Base-by-base conservation (phyloP, 805 yeast genomes). In the Suhomyces kilbournensis region DNA sequence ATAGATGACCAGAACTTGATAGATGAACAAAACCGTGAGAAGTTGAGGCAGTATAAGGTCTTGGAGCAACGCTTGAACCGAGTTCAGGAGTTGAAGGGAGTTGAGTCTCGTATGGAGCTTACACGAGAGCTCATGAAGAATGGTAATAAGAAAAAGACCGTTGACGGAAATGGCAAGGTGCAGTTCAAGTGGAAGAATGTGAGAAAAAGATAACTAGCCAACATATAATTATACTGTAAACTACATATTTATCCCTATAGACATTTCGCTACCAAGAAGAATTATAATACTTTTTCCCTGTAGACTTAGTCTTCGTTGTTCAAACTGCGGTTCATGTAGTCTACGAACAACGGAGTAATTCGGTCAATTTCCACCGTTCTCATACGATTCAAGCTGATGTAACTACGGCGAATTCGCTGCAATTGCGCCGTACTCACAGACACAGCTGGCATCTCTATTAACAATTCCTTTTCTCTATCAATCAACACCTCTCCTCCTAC, bases 111-210 rank as follows among this genome's bases (percentile, higher is more conserved):
- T 61, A 83, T 92, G 83, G 88, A 87, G 52, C 61, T 81, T 52
- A 96, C 91, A 61, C 83, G 88, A 55, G 96, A 92, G 64, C 78
- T 91, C 51, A 90, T 93, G 96, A 90, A 90, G 67, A 87, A 85
- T 58, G 98, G 98, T 0, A 82, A 84, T 55, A 89, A 88, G 72
- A 88, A 86, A 79, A 91, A 91, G 74, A 67, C 86, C 4, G 75
- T 79, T 2, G 86, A 79, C 52, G 72, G 78, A 14, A 78, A 82
- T 32, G 98, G 98, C 3, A 79, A 80, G 52, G 80, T 81, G 0
- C 76, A 79, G 2, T 94, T 81, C 73, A 90, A 90, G 72, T 93
- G 97, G 96, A 89, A 86, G 66, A 86, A 81, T 60, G 83, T 83
- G 64, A 80, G 96, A 66, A 88, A 87, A 70, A 66, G 76, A 55